Percentiles rank a stretch among this genome's conserved stretches.
Evolutionary conservation across 2,329 filamentous ascomycete species (phyloP).

Genomic region (Ambrosiella beaveri): DNA sequence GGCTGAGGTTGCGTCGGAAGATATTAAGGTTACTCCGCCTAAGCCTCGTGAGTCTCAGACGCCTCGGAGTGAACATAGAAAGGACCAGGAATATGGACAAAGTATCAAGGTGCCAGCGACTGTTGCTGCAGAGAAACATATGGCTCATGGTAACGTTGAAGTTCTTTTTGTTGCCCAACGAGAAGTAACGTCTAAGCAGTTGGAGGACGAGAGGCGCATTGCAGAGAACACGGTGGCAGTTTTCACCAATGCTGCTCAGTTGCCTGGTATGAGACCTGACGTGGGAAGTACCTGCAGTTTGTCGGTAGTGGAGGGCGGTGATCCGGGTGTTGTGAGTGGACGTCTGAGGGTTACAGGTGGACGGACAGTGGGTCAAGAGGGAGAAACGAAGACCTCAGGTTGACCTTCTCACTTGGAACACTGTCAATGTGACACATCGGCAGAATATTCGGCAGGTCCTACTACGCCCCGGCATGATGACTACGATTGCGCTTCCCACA

Average conservation of each 20-base stretch:
- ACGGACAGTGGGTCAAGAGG: background rate
- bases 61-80: background rate
- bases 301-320: background rate
- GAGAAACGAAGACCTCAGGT: background rate
- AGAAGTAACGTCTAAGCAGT: background rate
- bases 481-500: no score
- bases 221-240: background rate
- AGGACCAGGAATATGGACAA: background rate
- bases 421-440: no score
- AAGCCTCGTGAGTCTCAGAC: background rate
- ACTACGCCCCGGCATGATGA: no score
- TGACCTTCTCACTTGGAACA: no score
- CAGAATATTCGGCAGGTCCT: no score
- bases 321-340: background rate
- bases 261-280: background rate
- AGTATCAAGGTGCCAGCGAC: background rate
- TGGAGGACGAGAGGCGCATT: background rate
- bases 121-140: background rate
- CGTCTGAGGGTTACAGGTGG: background rate
- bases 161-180: background rate
- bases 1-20: background rate
- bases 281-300: background rate
- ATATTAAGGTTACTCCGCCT: background rate
- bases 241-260: slow-evolving; percentile 1
- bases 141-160: background rate